Evolutionary conservation across 2,329 filamentous ascomycete genomes (phyloP), one percentile per base, ranked within the genome.

Genomic region (Periconia sp.): DNA sequence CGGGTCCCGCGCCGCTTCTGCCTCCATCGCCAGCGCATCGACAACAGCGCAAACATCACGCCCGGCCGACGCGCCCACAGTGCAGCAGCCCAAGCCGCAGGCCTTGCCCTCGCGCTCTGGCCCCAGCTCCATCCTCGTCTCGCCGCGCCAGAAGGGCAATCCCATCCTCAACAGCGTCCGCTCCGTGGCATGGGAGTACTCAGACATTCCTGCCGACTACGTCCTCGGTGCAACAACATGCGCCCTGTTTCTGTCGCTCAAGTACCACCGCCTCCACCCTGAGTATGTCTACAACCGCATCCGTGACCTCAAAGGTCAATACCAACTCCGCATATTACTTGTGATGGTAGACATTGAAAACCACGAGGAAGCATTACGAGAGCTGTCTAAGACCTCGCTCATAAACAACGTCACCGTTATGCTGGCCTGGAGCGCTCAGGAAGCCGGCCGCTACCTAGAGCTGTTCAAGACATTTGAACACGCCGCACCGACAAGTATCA

Each of bases 281-380:
- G 94, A 99, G 72, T 99, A 99, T 75, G 90, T 99, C 61, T 97
- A 97, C 75, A 91, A 87, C 17, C 87, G 94, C 43, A 95, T 99
- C 56, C 86, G 88, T 38, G 84, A 85, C 35, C 77, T 99, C 4
- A 88, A 88, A 37, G 89, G 88, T 36, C 89, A 88, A 72, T 97
- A 95, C 74, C 87, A 85, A 54, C 80, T 99, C 15, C 88, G 94
- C 34, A 80, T 99, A 38, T 74, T 99, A 19, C 80, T 99, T 35
- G 85, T 87, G 15, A 91, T 97, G 83, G 92, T 97, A 18, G 94
- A 99, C 69, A 96, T 99, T 38, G 84, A 87, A 17, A 96, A 95
- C 63, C 94, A 97, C 61, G 90, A 97, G 70, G 91, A 96, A 44
- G 82, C 86, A 4, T 73, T 99, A 37, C 89, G 88, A 56, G 94